Conservation (phyloP, 495 filamentous ascomycete species). For the Podospora sp. region DNA sequence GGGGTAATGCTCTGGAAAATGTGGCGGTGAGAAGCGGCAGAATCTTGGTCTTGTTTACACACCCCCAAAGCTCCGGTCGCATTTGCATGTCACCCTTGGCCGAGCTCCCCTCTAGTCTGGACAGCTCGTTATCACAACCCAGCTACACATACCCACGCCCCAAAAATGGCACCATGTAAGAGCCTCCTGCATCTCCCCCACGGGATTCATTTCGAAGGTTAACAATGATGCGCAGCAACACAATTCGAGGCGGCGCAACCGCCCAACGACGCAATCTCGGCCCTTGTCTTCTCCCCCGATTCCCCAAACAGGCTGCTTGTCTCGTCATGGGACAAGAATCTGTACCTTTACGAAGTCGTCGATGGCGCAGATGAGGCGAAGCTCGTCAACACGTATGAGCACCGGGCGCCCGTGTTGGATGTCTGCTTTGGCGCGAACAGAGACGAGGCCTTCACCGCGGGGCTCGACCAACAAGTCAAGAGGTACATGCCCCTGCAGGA, state of each 20-base stretch:
- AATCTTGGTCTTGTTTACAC: constrained; percentile 22
- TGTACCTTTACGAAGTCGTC: constrained; percentile 81
- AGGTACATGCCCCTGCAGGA: constrained; percentile 47
- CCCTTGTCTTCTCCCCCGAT: constrained; percentile 77
- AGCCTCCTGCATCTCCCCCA: background rate
- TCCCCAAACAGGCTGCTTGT: constrained; percentile 73
- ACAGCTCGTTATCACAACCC: background rate
- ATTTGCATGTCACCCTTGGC: background rate
- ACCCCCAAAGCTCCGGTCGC: constrained; percentile 10
- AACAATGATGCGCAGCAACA: constrained; percentile 43
- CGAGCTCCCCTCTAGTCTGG: background rate
- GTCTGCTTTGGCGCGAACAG: constrained; percentile 87
- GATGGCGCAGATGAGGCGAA: constrained; percentile 58
- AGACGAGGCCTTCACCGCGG: constrained; percentile 78
- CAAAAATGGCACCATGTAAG: constrained; percentile 45
- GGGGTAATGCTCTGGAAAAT: constrained; percentile 14
- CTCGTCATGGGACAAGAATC: constrained; percentile 91
- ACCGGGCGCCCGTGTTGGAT: constrained; percentile 85
- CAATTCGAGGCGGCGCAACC: constrained; percentile 74
- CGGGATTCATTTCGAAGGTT: background rate
- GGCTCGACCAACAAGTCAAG: constrained; percentile 82
- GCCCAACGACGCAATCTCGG: constrained; percentile 86
- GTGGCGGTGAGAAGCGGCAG: constrained; percentile 20
- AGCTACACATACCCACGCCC: background rate
- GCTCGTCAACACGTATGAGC: constrained; percentile 72